Conservation (phyloP, 108 stramenopile genomes). For the Aurantiochytrium sp. region DNA sequence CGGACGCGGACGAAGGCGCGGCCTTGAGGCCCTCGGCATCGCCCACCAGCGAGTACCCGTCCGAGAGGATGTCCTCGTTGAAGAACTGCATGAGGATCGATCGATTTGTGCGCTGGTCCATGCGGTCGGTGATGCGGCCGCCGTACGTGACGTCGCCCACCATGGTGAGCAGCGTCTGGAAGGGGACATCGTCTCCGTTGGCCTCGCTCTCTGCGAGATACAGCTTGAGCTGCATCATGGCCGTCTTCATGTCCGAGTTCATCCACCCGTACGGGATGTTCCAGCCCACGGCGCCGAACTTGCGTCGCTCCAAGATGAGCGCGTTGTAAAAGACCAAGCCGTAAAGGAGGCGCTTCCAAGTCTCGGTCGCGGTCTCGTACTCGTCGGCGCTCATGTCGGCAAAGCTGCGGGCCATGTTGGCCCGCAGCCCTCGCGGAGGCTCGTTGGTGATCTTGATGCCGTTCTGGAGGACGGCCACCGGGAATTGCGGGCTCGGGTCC, state of each 20-base stretch:
- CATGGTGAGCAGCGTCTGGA: constrained; percentile 53
- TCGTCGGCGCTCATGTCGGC: constrained; percentile 51
- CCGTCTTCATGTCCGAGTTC: constrained; percentile 59
- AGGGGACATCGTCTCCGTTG: constrained; percentile 42
- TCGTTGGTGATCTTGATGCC: constrained; percentile 63
- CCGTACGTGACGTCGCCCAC: constrained; percentile 59
- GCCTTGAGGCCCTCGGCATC: constrained; percentile 33
- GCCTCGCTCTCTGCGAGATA: constrained; percentile 52
- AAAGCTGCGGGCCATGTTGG: constrained; percentile 56
- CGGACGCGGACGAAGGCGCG: constrained; percentile 39
- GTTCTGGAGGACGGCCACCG: constrained; percentile 57
- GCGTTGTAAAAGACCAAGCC: constrained; percentile 59
- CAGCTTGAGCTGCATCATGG: constrained; percentile 57
- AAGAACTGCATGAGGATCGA: constrained; percentile 53
- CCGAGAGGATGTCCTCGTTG: constrained; percentile 42
- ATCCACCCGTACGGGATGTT: constrained; percentile 65
- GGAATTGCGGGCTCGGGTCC: constrained; percentile 54
- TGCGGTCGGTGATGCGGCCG: constrained; percentile 53
- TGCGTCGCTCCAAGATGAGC: constrained; percentile 55
- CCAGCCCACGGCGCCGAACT: constrained; percentile 61
- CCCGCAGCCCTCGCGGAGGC: constrained; percentile 57
- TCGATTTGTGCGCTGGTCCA: constrained; percentile 56
- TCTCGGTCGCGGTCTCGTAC: constrained; percentile 42
- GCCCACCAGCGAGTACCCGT: constrained; percentile 44
- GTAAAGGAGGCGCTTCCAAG: constrained; percentile 53